A percentile compares a stretch with the other conserved stretches of the same genome.
Conservation (phyloP, 331 rosid species). For the Spiraea crenata region DNA sequence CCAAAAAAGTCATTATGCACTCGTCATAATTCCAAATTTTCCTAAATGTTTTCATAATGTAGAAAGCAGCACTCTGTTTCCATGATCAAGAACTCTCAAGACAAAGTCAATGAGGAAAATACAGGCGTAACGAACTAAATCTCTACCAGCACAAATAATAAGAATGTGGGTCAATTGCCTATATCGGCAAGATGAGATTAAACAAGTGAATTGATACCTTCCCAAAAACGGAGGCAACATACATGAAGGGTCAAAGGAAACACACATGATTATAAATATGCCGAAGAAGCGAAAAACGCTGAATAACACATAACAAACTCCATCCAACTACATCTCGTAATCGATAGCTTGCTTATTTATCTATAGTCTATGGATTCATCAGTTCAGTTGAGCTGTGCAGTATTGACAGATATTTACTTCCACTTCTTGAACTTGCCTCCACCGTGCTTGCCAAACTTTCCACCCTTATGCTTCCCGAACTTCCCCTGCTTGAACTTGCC, state of each 20-base stretch:
- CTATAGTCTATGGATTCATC: neutral
- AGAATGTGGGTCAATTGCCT: neutral
- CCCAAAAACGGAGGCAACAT: too few relatives aligned
- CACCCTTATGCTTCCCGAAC: slow-evolving; percentile 48
- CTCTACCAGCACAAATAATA: neutral
- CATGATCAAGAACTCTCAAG: too few relatives aligned
- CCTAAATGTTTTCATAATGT: too few relatives aligned
- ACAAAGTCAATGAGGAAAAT: too few relatives aligned
- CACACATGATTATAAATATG: neutral
- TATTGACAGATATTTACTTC: slow-evolving; percentile 42
- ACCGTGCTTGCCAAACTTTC: slow-evolving; percentile 20
- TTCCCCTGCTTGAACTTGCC: slow-evolving; percentile 48
- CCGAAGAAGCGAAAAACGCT: slow-evolving; percentile 1
- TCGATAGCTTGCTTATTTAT: slow-evolving; percentile 7
- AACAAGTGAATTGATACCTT: too few relatives aligned
- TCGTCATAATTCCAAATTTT: too few relatives aligned
- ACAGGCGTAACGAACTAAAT: neutral
- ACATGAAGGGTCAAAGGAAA: neutral
- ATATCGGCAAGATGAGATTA: too few relatives aligned
- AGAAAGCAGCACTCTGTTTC: too few relatives aligned
- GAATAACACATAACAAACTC: slow-evolving; percentile 4
- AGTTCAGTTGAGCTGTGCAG: slow-evolving; percentile 2
- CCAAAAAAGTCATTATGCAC: too few relatives aligned
- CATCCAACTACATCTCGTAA: slow-evolving; percentile 4
- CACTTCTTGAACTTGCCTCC: slow-evolving; percentile 45